Conservation (phyloP, 352 stramenopile genomes). For the Pythium grandisporangium region DNA sequence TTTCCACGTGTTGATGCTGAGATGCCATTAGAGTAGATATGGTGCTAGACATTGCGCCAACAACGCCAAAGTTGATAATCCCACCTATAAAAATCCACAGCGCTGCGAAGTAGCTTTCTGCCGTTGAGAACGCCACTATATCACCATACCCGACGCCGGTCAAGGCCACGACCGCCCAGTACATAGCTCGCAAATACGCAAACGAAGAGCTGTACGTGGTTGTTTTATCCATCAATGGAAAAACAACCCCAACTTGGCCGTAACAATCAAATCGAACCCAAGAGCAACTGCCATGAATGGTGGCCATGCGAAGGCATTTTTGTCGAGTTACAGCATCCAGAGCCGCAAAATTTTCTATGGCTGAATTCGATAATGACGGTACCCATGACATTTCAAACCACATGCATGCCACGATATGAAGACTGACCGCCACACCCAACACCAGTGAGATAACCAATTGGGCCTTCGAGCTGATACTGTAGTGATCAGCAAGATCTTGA, state of each 20-base stretch:
- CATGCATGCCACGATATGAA: constrained; percentile 53
- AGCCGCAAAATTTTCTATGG: not conserved
- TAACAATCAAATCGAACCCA: constrained; percentile 73
- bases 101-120: constrained; percentile 60
- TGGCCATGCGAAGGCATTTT: constrained; percentile 42
- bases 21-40: constrained; percentile 59
- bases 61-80: constrained; percentile 71
- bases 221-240: constrained; percentile 26
- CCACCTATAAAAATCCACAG: constrained; percentile 69
- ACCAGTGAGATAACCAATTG: constrained; percentile 37
- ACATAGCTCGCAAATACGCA: constrained; percentile 60
- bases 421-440: constrained; percentile 33
- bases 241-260: constrained; percentile 31
- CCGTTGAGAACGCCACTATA: constrained; percentile 63
- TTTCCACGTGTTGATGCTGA: constrained; percentile 59
- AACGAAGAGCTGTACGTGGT: constrained; percentile 43
- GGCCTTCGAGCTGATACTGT: constrained; percentile 49
- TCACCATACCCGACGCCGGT: constrained; percentile 69
- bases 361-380: constrained; percentile 11
- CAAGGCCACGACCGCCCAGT: constrained; percentile 66
- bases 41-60: constrained; percentile 74
- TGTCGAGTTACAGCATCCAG: constrained; percentile 13
- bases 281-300: constrained; percentile 47
- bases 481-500: constrained; percentile 44
- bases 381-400: constrained; percentile 69